Evolutionary conservation across 2,329 filamentous ascomycete genomes (phyloP).

Genomic region (Calonectria leucothoes): DNA sequence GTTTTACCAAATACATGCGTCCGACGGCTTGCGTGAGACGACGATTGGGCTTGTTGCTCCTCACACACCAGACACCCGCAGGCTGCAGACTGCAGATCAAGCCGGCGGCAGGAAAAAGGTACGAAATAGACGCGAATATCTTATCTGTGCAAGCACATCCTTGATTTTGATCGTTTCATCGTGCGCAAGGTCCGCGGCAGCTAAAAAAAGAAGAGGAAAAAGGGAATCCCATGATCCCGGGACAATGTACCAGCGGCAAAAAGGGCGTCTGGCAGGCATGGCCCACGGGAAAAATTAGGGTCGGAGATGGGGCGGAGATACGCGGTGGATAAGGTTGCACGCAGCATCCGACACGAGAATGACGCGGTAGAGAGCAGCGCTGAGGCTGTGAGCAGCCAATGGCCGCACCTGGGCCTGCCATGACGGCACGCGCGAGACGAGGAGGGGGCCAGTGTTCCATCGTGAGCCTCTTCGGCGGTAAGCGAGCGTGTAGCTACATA

Average conservation of each 20-base stretch:
- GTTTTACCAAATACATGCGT: not conserved
- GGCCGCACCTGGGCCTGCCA: not conserved
- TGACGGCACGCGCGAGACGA: not conserved
- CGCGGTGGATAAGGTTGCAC: not conserved
- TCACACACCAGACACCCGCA: no score
- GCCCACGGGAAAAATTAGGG: not conserved
- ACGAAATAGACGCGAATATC: no score
- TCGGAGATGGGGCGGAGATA: slow-evolving; percentile 10
- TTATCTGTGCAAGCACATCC: not conserved
- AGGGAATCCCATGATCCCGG: not conserved
- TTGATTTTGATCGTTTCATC: not conserved
- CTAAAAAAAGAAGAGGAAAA: no score
- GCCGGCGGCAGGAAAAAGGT: no score
- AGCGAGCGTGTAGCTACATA: not conserved
- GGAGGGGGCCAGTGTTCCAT: no score
- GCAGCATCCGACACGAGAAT: not conserved
- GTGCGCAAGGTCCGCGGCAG: not conserved
- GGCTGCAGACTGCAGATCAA: not conserved
- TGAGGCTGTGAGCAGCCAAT: not conserved
- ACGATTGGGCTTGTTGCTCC: not conserved
- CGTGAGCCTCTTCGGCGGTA: not conserved
- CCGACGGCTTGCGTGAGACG: not conserved
- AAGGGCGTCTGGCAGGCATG: not conserved
- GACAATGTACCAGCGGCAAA: not conserved
- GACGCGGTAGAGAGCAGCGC: not conserved